phyloP scores from a whole-genome alignment of 108 stramenopile genomes.

The Pseudonitzschia delicatissima region DNA sequence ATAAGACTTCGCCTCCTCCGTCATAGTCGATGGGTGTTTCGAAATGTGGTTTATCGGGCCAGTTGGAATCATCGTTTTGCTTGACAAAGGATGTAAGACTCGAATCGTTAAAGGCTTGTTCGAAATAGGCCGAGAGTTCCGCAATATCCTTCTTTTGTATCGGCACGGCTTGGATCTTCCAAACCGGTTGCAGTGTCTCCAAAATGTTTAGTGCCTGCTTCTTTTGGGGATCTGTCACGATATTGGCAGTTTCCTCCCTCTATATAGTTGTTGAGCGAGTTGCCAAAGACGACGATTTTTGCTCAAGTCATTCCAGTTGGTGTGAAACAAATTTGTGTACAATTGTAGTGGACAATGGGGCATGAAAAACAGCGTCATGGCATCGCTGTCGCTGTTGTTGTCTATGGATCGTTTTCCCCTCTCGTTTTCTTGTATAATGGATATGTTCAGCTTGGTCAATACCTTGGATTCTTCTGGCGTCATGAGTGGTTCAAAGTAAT shows the following conservation, averaged over 20 bases:
- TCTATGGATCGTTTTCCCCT: slow-evolving; percentile 21
- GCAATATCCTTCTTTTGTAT: slow-evolving; percentile 15
- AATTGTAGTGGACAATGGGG: slow-evolving; percentile 46
- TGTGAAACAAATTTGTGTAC: slow-evolving; percentile 35
- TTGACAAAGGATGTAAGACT: slow-evolving; percentile 22
- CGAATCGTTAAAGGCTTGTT: slow-evolving; percentile 45
- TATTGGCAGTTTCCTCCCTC: slow-evolving; percentile 6
- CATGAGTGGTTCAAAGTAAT: slow-evolving; percentile 42
- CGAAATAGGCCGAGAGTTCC: slow-evolving; percentile 28
- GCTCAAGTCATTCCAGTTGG: slow-evolving; percentile 33
- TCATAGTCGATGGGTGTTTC: background rate
- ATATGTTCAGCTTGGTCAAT: slow-evolving; percentile 13
- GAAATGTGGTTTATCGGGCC: background rate
- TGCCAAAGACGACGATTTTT: slow-evolving; percentile 25
- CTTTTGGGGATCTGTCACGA: background rate
- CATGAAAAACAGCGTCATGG: slow-evolving; percentile 45
- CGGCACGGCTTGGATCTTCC: slow-evolving; percentile 2
- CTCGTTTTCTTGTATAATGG: slow-evolving; percentile 38
- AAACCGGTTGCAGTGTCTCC: slow-evolving; percentile 21
- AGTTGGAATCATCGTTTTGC: slow-evolving; percentile 13
- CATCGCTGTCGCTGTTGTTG: slow-evolving; percentile 6
- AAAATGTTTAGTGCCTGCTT: slow-evolving; percentile 11
- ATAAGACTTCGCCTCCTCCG: slow-evolving; percentile 5
- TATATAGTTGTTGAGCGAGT: slow-evolving; percentile 28
- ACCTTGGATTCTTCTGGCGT: slow-evolving; percentile 19